Conservation (phyloP, 139 green algal genomes). For the Chlamydomonas schloesseri region DNA sequence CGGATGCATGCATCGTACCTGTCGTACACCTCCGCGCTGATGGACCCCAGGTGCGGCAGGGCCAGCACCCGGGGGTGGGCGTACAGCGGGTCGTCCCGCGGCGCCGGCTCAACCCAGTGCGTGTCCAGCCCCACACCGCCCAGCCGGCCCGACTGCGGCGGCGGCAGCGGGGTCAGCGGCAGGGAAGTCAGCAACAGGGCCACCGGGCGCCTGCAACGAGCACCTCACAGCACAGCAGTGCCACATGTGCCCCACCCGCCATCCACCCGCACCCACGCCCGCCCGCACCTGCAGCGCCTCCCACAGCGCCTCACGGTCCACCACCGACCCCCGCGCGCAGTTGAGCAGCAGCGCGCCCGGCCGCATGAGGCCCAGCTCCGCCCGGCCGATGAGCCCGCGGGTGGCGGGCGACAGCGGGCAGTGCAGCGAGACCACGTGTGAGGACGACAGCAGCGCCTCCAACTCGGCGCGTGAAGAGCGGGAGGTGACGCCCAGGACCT, state of each 20-base stretch:
- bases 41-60: constrained; percentile 57
- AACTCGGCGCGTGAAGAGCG: constrained; percentile 50
- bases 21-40: constrained; percentile 55
- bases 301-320: constrained; percentile 55
- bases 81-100: constrained; percentile 63
- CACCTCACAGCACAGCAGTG: no score
- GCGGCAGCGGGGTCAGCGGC: no score
- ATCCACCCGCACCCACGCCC: background rate
- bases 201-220: no score
- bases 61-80: constrained; percentile 62
- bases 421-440: constrained; percentile 64
- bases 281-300: constrained; percentile 37
- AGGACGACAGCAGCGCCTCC: constrained; percentile 48
- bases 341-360: constrained; percentile 64
- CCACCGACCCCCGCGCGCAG: constrained; percentile 48
- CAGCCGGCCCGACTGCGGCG: constrained; percentile 25
- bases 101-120: constrained; percentile 68
- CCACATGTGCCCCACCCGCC: no score
- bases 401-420: constrained; percentile 60
- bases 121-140: constrained; percentile 72
- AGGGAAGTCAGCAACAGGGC: no score
- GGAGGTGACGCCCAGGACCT: constrained; percentile 42
- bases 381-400: constrained; percentile 52
- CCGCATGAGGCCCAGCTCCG: constrained; percentile 59
- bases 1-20: no score